A percentile compares a stretch with the other conserved stretches of the same genome.
Conservation (phyloP, 345 rosid genomes). For the Heritiera fomes region DNA sequence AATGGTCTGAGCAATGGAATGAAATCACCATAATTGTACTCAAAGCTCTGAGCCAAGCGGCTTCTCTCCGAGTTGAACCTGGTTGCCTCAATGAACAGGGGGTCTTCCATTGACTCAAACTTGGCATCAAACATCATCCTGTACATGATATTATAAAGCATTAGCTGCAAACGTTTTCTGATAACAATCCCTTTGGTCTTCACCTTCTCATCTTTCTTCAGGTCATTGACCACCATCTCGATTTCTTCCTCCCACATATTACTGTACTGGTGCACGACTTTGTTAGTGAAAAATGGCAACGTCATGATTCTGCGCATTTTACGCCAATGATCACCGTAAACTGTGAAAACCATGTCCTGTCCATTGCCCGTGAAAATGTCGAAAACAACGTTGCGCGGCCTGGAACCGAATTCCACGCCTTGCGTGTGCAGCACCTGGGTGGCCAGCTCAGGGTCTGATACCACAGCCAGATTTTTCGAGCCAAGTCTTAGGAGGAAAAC, state of each 20-base stretch:
- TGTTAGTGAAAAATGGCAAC: conserved; percentile 64
- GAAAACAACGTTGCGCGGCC: conserved; percentile 60
- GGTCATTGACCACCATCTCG: conserved; percentile 50
- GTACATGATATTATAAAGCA: conserved; percentile 67
- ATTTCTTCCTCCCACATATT: conserved; percentile 62
- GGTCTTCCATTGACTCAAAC: conserved; percentile 51
- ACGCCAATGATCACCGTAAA: conserved; percentile 67
- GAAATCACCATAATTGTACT: conserved; percentile 67
- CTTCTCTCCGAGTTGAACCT: conserved; percentile 60
- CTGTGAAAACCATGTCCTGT: conserved; percentile 72
- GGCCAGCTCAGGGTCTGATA: conserved; percentile 56
- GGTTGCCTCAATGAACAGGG: conserved; percentile 53
- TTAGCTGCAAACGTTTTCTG: conserved; percentile 54
- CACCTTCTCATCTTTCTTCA: conserved; percentile 32
- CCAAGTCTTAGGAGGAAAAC: conserved; percentile 58
- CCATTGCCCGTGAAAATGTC: conserved; percentile 66
- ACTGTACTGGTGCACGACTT: conserved; percentile 52
- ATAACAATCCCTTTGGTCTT: conserved; percentile 41
- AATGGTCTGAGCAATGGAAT: conserved; percentile 62
- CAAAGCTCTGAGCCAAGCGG: conserved; percentile 62
- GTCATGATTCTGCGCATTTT: conserved; percentile 73
- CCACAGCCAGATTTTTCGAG: conserved; percentile 43
- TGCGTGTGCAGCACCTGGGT: conserved; percentile 58
- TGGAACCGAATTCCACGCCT: conserved; percentile 64
- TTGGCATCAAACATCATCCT: conserved; percentile 65